These are phyloP conservation scores for Cercospora nicotianae DNA, from an alignment of 2,329 filamentous ascomycete genomes.

Conservation along the genomic window DNA sequence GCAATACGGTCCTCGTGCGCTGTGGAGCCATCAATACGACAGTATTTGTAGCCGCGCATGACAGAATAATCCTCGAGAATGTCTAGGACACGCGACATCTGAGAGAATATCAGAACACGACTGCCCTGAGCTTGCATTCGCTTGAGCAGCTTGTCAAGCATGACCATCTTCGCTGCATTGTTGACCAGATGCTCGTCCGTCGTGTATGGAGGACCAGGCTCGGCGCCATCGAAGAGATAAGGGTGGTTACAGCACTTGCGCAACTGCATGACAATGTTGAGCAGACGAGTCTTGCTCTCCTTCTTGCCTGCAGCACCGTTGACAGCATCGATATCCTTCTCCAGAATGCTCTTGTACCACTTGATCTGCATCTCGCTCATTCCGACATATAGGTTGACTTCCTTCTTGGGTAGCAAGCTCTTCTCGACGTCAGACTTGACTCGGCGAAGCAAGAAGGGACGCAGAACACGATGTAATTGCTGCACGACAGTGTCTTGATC, in stretches of 20 bases:
- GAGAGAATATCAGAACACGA: conserved; percentile 96
- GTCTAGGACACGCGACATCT: conserved; percentile 96
- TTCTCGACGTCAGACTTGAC: conserved; percentile 99
- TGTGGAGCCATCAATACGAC: conserved; percentile 93
- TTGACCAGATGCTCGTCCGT: conserved; percentile 93
- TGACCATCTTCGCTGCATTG: conserved; percentile 96
- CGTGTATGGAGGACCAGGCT: conserved; percentile 95
- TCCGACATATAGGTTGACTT: conserved; percentile 93
- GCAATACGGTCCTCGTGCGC: conserved; percentile 97
- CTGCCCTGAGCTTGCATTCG: conserved; percentile 84
- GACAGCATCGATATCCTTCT: conserved; percentile 98
- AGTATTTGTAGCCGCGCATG: conserved; percentile 92
- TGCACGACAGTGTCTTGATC: conserved; percentile 96
- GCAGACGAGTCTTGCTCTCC: conserved; percentile 91
- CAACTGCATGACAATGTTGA: conserved; percentile 99
- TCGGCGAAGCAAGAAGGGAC: conserved; percentile 89
- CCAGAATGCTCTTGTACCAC: conserved; percentile 98
- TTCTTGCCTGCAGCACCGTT: conserved; percentile 95
- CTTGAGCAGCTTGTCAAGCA: conserved; percentile 86
- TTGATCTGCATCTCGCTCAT: conserved; percentile 99
- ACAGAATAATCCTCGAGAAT: conserved; percentile 98
- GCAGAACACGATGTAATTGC: conserved; percentile 87
- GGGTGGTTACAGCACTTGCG: conserved; percentile 99
- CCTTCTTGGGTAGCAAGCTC: conserved; percentile 94
- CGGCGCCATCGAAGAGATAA: conserved; percentile 95